These are phyloP conservation scores for Colletotrichum sp. DNA, from an alignment of 2,329 filamentous ascomycete genomes.

Conservation along the genomic window DNA sequence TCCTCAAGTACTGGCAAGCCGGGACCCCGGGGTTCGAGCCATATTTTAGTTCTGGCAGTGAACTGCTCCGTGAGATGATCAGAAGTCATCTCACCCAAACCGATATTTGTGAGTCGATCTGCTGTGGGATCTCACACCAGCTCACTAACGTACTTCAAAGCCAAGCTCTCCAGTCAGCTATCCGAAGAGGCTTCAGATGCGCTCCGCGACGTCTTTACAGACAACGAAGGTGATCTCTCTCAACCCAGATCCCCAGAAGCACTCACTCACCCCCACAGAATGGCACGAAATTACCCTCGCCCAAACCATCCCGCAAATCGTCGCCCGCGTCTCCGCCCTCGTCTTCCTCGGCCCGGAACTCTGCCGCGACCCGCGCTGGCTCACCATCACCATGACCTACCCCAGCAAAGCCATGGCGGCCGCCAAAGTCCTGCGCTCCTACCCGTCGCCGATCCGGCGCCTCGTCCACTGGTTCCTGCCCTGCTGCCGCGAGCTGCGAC, in stretches of 20 bases:
- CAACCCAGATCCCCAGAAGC: neutral
- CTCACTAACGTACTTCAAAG: neutral
- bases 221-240: neutral
- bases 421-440: conserved; percentile 42
- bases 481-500: conserved; percentile 38
- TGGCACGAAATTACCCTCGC: conserved; percentile 11
- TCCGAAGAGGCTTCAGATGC: neutral
- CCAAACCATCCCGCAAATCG: conserved; percentile 26
- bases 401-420: conserved; percentile 42
- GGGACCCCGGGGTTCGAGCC: conserved; percentile 1
- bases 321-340: conserved; percentile 54
- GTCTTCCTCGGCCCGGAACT: conserved; percentile 52
- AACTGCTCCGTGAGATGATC: conserved; percentile 5
- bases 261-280: conserved; percentile 21
- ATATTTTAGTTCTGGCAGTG: conserved; percentile 4
- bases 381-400: conserved; percentile 47
- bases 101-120: neutral
- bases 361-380: conserved; percentile 52
- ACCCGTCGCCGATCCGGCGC: conserved; percentile 42
- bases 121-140: neutral
- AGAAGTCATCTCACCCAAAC: neutral
- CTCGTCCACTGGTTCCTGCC: conserved; percentile 52
- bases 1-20: conserved; percentile 1
- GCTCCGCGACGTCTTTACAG: neutral
- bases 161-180: neutral